Base-by-base conservation (phyloP, 1,139 yeast species). In the Pichia sp. region DNA sequence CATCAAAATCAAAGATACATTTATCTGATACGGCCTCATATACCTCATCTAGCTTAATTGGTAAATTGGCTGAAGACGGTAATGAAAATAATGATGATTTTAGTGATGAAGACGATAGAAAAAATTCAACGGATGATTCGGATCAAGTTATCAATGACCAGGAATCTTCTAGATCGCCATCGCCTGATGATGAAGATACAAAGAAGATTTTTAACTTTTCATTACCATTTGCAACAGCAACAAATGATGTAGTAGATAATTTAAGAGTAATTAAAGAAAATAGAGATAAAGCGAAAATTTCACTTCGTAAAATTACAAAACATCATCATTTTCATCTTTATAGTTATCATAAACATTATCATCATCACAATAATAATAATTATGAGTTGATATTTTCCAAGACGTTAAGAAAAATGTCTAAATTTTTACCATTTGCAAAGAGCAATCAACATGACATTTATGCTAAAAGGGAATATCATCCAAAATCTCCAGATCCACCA, bases 391-490 rank as follows among this genome's bases (percentile, higher is more conserved):
- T 34, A 3, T 1, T 46, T n/a, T 27, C 36, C 3, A 43, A 27
- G 26, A 46, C 46, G 11, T 15, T 44, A 3, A 35, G n/a, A 23
- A 47, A 44, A 26, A 16, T 47, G 15, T 18, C 39, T 8, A 30
- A 32, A 11, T 25, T 48, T 12, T n/a, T 45, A 5, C 45, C 43
- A 32, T 36, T 42, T 15, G 11, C 20, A 0, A 44, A 45, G 22
- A 38, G 11, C 9, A 9, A 11, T 11, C 7, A 40, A 20, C 29
- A 32, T 30, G n/a, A 15, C 41, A 60, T 54, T 50, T 59, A 26
- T 32, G 36, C 61, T 63, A 50, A 70, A 68, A 54, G 72, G 68
- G 50, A 73, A 69, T 55, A 68, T 74, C 43, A 74, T 71, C 53
- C 71, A 70, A 34, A 66, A 69, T 44, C 48, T 3, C 46, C 74